A percentile compares a stretch with the other conserved stretches of the same genome.
Evolutionary conservation across 768 basidiomycete species (phyloP).

Genomic region (Tylopilus intermedius): DNA sequence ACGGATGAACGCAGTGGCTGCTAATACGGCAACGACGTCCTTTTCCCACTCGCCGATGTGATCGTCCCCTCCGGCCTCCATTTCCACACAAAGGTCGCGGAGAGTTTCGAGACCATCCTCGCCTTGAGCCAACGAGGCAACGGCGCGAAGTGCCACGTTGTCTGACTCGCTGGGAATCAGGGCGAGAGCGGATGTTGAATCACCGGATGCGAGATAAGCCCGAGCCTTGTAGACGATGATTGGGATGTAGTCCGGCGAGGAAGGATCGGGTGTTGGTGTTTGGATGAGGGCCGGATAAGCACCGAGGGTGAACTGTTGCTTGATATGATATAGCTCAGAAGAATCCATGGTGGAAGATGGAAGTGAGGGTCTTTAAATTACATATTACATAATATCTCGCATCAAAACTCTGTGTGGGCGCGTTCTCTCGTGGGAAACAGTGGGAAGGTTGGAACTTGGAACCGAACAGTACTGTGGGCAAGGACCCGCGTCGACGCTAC

Average conservation of each 20-base stretch:
- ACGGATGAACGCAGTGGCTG: conserved; percentile 80
- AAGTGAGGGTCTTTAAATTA: not conserved
- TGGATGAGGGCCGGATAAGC: conserved; percentile 63
- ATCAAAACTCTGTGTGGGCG: no score
- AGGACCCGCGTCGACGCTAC: no score
- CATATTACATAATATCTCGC: not conserved
- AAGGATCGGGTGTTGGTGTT: conserved; percentile 51
- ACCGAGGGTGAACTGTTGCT: conserved; percentile 74
- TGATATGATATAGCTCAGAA: conserved; percentile 60
- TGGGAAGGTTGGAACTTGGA: no score
- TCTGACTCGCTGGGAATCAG: conserved; percentile 56
- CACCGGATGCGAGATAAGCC: conserved; percentile 65
- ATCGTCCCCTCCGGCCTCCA: conserved; percentile 67
- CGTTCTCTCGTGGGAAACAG: no score
- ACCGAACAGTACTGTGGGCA: no score
- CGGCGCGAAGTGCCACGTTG: conserved; percentile 65
- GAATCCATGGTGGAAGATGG: conserved; percentile 42
- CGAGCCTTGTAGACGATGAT: conserved; percentile 76
- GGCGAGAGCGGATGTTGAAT: conserved; percentile 51
- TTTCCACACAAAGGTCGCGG: conserved; percentile 81
- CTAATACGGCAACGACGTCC: conserved; percentile 69
- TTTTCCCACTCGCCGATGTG: conserved; percentile 67
- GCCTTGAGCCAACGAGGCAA: conserved; percentile 63
- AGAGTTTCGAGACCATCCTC: conserved; percentile 71
- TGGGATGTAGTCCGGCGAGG: conserved; percentile 59